phyloP scores from a whole-genome alignment of 306 rosid genomes.

The Benincasa hispida region DNA sequence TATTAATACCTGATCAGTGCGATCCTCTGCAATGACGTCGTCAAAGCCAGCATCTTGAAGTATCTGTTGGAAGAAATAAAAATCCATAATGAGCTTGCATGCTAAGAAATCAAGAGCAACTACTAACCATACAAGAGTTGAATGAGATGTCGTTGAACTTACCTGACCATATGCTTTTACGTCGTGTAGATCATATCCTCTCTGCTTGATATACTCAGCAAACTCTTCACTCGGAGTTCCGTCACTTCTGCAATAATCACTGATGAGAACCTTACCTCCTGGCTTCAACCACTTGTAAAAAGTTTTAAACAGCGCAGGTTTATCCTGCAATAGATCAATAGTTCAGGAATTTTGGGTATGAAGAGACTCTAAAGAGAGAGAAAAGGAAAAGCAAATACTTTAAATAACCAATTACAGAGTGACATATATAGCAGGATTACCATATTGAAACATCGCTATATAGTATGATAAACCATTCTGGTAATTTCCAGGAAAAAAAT shows the following conservation, averaged over 20 bases:
- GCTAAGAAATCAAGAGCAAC: not conserved
- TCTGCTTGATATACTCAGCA: conserved; percentile 63
- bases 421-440: not conserved
- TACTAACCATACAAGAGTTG: not conserved
- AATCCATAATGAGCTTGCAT: not conserved
- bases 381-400: not conserved
- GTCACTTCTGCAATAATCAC: conserved; percentile 68
- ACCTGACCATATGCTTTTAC: conserved; percentile 58
- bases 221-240: conserved; percentile 55
- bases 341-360: not conserved
- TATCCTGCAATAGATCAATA: conserved; percentile 42
- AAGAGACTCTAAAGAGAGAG: not conserved
- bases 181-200: conserved; percentile 73
- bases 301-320: conserved; percentile 58
- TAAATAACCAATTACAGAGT: not conserved
- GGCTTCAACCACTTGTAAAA: conserved; percentile 92
- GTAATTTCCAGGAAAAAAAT: not conserved
- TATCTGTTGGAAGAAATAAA: conserved; percentile 35
- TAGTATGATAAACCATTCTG: not conserved
- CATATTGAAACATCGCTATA: not conserved
- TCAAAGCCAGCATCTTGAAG: conserved; percentile 72
- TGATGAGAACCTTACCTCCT: conserved; percentile 81
- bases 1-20: conserved; percentile 50
- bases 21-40: conserved; percentile 61
- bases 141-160: not conserved